Conservation (phyloP, 257 asterid species). For the Nicotiana otophora region DNA sequence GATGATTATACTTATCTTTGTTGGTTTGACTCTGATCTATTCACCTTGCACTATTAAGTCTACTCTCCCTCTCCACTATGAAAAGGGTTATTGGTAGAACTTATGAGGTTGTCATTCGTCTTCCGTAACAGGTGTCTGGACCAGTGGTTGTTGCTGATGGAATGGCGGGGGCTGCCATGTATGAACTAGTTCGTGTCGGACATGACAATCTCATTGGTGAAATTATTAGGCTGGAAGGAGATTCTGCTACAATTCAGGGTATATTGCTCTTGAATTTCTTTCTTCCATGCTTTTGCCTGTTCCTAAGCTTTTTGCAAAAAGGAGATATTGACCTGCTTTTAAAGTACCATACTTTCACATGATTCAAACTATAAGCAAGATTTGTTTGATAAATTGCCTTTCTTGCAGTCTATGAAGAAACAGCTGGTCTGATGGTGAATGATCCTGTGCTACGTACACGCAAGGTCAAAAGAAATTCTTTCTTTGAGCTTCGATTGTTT, state of each 20-base stretch:
- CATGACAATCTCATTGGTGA: slow-evolving; percentile 96
- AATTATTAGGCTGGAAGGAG: slow-evolving; percentile 97
- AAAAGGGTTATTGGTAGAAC: neutral
- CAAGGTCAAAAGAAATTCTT: slow-evolving; percentile 48
- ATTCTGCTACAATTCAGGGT: slow-evolving; percentile 99
- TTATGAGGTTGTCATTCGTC: neutral
- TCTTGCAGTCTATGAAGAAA: slow-evolving; percentile 90
- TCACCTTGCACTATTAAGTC: neutral
- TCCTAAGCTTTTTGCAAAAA: neutral
- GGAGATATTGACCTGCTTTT: neutral
- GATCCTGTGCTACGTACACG: slow-evolving; percentile 96
- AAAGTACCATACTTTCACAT: neutral
- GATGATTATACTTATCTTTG: neutral
- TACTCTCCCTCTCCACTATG: neutral
- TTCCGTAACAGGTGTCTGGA: slow-evolving; percentile 70
- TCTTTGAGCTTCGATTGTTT: neutral
- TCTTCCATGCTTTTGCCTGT: neutral
- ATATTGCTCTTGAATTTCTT: slow-evolving; percentile 2
- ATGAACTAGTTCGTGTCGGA: slow-evolving; percentile 96
- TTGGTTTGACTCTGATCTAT: neutral
- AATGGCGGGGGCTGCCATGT: slow-evolving; percentile 99
- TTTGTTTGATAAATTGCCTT: neutral
- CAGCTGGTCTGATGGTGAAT: slow-evolving; percentile 92
- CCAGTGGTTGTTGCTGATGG: slow-evolving; percentile 99
- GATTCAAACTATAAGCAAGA: neutral